phyloP scores from a whole-genome alignment of 1,284 basidiomycete genomes.

The Malassezia japonica region DNA sequence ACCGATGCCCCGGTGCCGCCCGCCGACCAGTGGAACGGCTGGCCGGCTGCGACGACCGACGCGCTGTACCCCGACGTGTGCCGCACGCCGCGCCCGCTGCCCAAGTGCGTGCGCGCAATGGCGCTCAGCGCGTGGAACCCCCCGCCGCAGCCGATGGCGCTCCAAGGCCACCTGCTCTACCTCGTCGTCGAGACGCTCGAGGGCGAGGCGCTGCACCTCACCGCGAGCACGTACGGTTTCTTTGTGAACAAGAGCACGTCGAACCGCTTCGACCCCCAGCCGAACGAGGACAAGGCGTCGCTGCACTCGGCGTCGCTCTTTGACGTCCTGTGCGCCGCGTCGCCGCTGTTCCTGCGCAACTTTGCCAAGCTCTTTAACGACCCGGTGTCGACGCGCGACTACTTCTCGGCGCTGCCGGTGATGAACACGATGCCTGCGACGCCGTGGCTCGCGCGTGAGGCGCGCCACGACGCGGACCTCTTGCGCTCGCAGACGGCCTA shows the following conservation, averaged over 20 bases:
- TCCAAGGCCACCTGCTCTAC: slow-evolving; percentile 55
- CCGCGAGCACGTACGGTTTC: slow-evolving; percentile 54
- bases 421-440: slow-evolving; percentile 54
- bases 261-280: slow-evolving; percentile 37
- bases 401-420: slow-evolving; percentile 51
- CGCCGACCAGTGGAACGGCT: slow-evolving; percentile 48
- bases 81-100: slow-evolving; percentile 34
- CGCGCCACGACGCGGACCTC: slow-evolving; percentile 51
- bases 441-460: slow-evolving; percentile 52
- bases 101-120: slow-evolving; percentile 51
- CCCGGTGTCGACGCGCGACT: slow-evolving; percentile 45
- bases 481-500: slow-evolving; percentile 55
- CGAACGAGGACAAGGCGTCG: slow-evolving; percentile 23
- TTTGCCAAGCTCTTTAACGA: slow-evolving; percentile 47
- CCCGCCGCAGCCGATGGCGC: slow-evolving; percentile 53
- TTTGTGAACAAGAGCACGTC: slow-evolving; percentile 52
- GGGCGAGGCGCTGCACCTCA: slow-evolving; percentile 54
- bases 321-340: slow-evolving; percentile 53
- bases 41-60: slow-evolving; percentile 40
- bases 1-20: slow-evolving; percentile 20
- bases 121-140: slow-evolving; percentile 57
- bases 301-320: slow-evolving; percentile 52
- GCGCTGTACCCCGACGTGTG: slow-evolving; percentile 46
- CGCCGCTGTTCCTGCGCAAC: slow-evolving; percentile 40
- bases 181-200: slow-evolving; percentile 54